Evolutionary conservation across 179 eudicot genomes (phyloP).

Genomic region (Silene noctiflora): DNA sequence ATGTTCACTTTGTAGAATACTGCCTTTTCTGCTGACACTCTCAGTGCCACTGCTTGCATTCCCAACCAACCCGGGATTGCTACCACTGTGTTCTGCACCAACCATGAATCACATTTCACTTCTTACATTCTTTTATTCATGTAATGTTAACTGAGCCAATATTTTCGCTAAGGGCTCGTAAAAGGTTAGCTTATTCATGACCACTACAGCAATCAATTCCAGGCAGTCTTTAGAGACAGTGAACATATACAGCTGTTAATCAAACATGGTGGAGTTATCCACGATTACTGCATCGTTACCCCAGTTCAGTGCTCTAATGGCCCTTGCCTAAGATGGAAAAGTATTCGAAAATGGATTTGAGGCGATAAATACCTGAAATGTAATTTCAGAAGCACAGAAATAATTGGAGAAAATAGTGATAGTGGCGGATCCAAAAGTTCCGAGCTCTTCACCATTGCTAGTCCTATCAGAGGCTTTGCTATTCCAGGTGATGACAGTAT

Average conservation of each 20-base stretch:
- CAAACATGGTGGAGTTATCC: no score
- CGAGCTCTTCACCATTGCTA: conserved; percentile 43
- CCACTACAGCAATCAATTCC: no score
- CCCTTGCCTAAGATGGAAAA: no score
- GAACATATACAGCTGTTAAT: no score
- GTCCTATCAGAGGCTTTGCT: conserved; percentile 63
- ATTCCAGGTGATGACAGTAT: conserved; percentile 73
- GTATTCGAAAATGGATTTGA: no score
- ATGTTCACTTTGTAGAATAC: conserved; percentile 56
- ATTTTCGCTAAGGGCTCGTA: no score
- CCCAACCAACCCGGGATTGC: conserved; percentile 51
- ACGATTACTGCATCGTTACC: no score
- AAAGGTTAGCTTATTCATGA: no score
- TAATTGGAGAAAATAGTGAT: conserved; percentile 58
- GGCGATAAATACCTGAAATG: conserved; percentile 60
- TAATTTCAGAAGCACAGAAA: conserved; percentile 72
- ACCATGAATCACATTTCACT: background rate
- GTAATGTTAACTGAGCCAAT: no score
- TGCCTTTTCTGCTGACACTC: conserved; percentile 56
- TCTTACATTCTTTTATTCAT: no score
- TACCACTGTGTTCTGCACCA: conserved; percentile 62
- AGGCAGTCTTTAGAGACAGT: no score
- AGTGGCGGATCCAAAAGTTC: conserved; percentile 72
- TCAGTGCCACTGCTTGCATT: conserved; percentile 84
- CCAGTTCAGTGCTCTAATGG: no score